These are phyloP conservation scores for Mrakia gelida DNA, from an alignment of 768 basidiomycete species.

Conservation along the genomic window DNA sequence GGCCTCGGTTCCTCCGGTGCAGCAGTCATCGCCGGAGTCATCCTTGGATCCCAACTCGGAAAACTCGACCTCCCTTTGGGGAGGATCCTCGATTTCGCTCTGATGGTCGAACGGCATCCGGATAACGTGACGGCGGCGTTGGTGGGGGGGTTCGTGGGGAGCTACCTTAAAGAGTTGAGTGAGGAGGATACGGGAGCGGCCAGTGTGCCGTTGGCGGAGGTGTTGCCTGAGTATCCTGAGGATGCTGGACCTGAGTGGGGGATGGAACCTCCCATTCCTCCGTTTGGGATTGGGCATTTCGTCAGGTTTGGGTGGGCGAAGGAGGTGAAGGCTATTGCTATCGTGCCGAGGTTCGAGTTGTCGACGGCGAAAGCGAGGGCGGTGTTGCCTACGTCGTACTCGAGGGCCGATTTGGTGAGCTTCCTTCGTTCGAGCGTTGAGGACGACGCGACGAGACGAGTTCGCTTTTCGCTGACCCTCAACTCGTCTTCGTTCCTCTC, in stretches of 20 bases:
- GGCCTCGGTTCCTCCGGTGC: conserved; percentile 97
- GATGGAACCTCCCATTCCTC: conserved; percentile 76
- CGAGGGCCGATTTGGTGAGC: conserved; percentile 82
- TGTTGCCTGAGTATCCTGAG: conserved; percentile 88
- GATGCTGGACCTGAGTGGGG: conserved; percentile 94
- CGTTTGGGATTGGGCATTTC: conserved; percentile 86
- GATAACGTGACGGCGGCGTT: conserved; percentile 98
- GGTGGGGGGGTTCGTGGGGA: conserved; percentile 93
- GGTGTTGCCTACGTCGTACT: conserved; percentile 78
- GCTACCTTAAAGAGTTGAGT: conserved; percentile 86
- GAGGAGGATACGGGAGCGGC: conserved; percentile 73
- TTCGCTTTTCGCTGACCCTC: background rate
- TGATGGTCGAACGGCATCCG: conserved; percentile 99
- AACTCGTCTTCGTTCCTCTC: background rate
- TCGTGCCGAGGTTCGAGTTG: conserved; percentile 91
- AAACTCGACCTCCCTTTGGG: conserved; percentile 61
- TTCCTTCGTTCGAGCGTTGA: background rate
- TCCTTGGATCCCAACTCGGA: conserved; percentile 81
- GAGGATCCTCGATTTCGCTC: conserved; percentile 86
- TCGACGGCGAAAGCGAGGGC: conserved; percentile 91
- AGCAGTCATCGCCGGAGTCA: conserved; percentile 95
- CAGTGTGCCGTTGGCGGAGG: conserved; percentile 88
- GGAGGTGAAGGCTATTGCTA: conserved; percentile 83
- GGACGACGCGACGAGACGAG: background rate
- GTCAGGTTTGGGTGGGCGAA: conserved; percentile 81